phyloP scores from a whole-genome alignment of 345 rosid genomes.

The Combretum micranthum region DNA sequence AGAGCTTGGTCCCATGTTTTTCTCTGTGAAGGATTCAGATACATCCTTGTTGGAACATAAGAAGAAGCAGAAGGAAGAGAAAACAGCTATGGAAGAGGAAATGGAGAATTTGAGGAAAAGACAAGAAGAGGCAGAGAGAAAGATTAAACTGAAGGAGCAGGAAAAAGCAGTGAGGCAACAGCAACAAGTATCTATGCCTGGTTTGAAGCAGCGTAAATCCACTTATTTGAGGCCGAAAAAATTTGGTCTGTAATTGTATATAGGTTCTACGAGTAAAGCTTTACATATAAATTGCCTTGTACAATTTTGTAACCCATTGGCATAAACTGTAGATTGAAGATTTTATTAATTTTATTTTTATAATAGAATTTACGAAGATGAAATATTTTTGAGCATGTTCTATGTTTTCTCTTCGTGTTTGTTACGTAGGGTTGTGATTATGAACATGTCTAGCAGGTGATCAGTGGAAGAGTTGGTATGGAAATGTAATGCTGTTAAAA shows the following conservation, averaged over 20 bases:
- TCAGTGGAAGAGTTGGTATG: too few species aligned
- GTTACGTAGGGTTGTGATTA: too few species aligned
- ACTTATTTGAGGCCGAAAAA: conserved; percentile 81
- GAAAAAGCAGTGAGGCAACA: conserved; percentile 61
- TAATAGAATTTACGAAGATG: too few species aligned
- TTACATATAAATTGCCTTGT: too few species aligned
- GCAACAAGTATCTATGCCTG: conserved; percentile 69
- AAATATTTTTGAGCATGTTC: too few species aligned
- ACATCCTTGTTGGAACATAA: conserved; percentile 87
- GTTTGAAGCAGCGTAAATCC: conserved; percentile 45
- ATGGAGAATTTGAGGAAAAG: conserved; percentile 79
- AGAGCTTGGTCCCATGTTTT: conserved; percentile 95
- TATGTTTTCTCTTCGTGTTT: too few species aligned
- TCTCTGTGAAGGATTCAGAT: conserved; percentile 87
- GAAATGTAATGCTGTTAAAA: too few species aligned
- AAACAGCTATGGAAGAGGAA: conserved; percentile 93
- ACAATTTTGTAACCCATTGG: too few species aligned
- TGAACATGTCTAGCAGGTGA: too few species aligned
- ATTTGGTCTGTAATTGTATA: conserved; percentile 45
- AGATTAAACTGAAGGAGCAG: conserved; percentile 47
- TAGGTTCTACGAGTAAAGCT: too few species aligned
- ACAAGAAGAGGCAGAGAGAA: conserved; percentile 55
- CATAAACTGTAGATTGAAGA: too few species aligned
- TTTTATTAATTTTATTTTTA: too few species aligned
- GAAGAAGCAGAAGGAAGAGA: conserved; percentile 81